These are phyloP conservation scores for Aquilaria agallochum DNA, from an alignment of 441 rosid genomes.

Conservation along the genomic window DNA sequence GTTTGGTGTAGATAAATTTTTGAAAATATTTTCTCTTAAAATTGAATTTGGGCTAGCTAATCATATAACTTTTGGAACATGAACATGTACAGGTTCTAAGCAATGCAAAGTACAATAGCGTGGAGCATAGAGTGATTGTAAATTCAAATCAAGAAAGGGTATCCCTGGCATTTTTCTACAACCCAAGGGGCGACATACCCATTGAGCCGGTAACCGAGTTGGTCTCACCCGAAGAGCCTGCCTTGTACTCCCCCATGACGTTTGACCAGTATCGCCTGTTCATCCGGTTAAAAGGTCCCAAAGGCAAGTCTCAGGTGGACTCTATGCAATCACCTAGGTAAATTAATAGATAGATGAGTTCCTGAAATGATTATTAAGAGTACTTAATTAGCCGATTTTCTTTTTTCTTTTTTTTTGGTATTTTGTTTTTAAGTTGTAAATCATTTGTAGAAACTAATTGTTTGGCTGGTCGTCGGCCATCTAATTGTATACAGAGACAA, in stretches of 20 bases:
- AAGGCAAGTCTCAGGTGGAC: slow-evolving; percentile 82
- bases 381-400: background rate
- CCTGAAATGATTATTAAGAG: background rate
- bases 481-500: too few relatives aligned
- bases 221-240: slow-evolving; percentile 47
- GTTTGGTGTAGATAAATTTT: too few relatives aligned
- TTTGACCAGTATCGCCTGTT: slow-evolving; percentile 77
- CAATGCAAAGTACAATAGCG: slow-evolving; percentile 77
- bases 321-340: slow-evolving; percentile 45
- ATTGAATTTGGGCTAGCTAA: too few relatives aligned
- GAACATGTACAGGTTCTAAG: slow-evolving; percentile 51
- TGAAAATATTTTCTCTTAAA: too few relatives aligned
- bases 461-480: too few relatives aligned
- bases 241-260: slow-evolving; percentile 69
- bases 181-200: slow-evolving; percentile 77
- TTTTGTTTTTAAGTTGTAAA: too few relatives aligned
- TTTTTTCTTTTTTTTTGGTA: too few relatives aligned
- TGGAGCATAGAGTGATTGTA: slow-evolving; percentile 86
- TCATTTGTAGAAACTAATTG: too few relatives aligned
- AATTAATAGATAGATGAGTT: slow-evolving; percentile 9
- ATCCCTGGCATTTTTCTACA: slow-evolving; percentile 87
- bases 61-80: too few relatives aligned
- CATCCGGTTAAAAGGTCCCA: slow-evolving; percentile 68
- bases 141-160: slow-evolving; percentile 61
- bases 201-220: slow-evolving; percentile 67